Conservation (phyloP, 768 basidiomycete species). For the Serendipita vermifera region DNA sequence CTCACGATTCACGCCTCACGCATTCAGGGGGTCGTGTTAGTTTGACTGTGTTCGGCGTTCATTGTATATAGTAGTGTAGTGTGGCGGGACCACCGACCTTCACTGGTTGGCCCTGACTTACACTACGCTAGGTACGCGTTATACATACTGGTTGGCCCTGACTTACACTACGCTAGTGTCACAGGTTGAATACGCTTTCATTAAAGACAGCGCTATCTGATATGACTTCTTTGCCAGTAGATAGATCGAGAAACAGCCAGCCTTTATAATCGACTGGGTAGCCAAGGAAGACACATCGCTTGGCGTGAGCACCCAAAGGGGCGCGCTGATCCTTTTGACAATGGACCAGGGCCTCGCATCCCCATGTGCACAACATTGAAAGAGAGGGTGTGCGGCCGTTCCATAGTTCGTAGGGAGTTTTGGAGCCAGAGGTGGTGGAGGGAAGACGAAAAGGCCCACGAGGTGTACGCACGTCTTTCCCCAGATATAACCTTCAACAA, state of each 20-base stretch:
- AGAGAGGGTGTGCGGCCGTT: background rate
- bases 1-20: no score
- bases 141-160: no score
- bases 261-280: slow-evolving; percentile 26
- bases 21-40: no score
- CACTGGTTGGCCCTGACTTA: no score
- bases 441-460: no score
- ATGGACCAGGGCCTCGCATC: slow-evolving; percentile 29
- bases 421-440: background rate
- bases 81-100: no score
- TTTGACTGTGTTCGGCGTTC: no score
- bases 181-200: background rate
- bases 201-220: background rate
- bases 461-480: no score
- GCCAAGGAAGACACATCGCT: slow-evolving; percentile 29
- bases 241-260: slow-evolving; percentile 15
- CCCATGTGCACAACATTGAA: slow-evolving; percentile 16
- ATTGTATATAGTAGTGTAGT: no score
- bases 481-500: no score
- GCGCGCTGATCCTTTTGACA: slow-evolving; percentile 23
- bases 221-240: background rate
- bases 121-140: no score
- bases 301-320: slow-evolving; percentile 16
- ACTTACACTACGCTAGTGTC: no score
- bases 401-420: background rate